Evolutionary conservation across 169 alveolate genomes (phyloP).

Genomic region (Blepharisma undulans): DNA sequence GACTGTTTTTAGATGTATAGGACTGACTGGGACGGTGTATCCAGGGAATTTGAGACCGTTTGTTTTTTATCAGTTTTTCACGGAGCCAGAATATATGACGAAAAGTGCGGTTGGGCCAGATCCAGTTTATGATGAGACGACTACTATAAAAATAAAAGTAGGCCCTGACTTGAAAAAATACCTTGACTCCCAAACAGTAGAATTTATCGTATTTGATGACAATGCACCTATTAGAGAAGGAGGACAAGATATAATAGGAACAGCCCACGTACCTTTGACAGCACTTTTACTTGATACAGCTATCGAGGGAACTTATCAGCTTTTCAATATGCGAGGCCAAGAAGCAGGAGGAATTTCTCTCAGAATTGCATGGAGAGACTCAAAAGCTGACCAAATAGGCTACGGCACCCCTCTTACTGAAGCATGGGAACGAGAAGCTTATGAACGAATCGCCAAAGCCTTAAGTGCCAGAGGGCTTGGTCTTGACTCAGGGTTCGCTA

Average conservation of each 20-base stretch:
- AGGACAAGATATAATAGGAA: slow-evolving; percentile 54
- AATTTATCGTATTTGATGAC: slow-evolving; percentile 60
- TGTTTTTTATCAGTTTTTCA: slow-evolving; percentile 70
- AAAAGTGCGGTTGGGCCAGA: slow-evolving; percentile 50
- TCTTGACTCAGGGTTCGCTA: slow-evolving; percentile 51
- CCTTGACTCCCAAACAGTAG: slow-evolving; percentile 42
- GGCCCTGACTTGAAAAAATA: slow-evolving; percentile 45
- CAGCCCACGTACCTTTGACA: slow-evolving; percentile 47
- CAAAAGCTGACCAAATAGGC: slow-evolving; percentile 33
- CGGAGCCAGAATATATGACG: slow-evolving; percentile 61
- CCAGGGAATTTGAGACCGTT: slow-evolving; percentile 60
- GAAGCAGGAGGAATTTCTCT: slow-evolving; percentile 30
- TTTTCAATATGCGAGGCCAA: not conserved
- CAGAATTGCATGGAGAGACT: slow-evolving; percentile 42
- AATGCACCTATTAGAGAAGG: slow-evolving; percentile 38
- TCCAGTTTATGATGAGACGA: slow-evolving; percentile 64
- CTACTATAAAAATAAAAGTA: slow-evolving; percentile 28
- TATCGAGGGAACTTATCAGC: slow-evolving; percentile 48
- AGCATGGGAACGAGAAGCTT: slow-evolving; percentile 45
- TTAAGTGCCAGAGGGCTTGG: slow-evolving; percentile 48
- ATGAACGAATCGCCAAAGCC: slow-evolving; percentile 37
- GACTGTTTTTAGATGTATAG: slow-evolving; percentile 47
- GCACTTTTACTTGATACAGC: slow-evolving; percentile 44
- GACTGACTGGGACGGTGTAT: slow-evolving; percentile 37
- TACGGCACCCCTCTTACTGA: slow-evolving; percentile 47